Evolutionary conservation across 768 basidiomycete genomes (phyloP), one percentile per base, ranked within the genome.

Genomic region (Kwoniella botswanensis): DNA sequence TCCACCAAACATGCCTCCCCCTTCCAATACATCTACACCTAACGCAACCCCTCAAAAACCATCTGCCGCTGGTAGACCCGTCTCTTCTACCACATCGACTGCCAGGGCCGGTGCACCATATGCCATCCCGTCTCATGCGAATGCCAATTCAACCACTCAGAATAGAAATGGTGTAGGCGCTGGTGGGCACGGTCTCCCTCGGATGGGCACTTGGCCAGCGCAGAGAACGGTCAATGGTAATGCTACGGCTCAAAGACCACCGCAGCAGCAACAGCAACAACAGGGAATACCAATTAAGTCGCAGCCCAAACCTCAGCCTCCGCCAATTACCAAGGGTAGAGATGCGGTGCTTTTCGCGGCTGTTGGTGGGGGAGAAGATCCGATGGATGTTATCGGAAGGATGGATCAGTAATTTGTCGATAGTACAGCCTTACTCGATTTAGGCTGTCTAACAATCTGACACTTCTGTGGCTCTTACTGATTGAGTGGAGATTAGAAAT

Each of bases 301-400:
- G 18, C 9, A 52, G 50, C 60, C 65, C n/a, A 42, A 46, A 46
- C 46, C 63, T 17, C 76, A 67, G 41, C 66, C 70, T 35, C 64
- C 65, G 35, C 75, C 78, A 0, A 68, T 75, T 17, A 77, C 77
- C 52, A 68, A 75, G 26, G 79, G 79, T 12, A 65, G 76, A 43
- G 79, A 80, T 50, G 79, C 79, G 3, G 79, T 80, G 4, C 61
- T 80, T 9, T 80, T 80, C 53, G 65, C 76, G n/a, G 79, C 79
- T 22, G 60, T 76, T 13, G 67, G 68, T 35, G 35, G 35, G 35
- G 35, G 35, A 21, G 71, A 72, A 43, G 73, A 71, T 46, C 73
- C 70, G 18, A 55, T 74, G 55, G 72, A 71, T n/a, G 68, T 74
- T 7, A 50, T 67, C n/a, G 65, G 65, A 11, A 46, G 72, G 26